Base-by-base conservation (phyloP, 176 grass and related monocot species). In the Neostapfia colusana region DNA sequence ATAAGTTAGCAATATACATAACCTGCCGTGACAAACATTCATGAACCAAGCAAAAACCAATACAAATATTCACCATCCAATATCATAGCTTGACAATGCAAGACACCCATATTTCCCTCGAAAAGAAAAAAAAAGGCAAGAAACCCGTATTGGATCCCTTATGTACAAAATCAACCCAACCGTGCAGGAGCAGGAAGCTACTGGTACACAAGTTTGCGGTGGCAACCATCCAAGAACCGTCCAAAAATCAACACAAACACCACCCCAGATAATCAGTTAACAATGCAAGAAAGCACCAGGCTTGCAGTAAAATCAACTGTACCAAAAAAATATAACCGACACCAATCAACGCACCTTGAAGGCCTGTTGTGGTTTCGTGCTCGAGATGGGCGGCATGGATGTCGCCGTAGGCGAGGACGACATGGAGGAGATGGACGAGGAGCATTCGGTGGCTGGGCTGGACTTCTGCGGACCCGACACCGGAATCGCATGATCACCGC, bases 381-480 rank as follows among this genome's bases (percentile, higher is more conserved):
- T 45, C 63, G 80, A 87, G 51, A 82, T 31, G 70, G 36, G 56
- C 8, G 74, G 67, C 21, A 41, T 14, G 60, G 85, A 63, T 0
- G 81, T 84, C 13, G 86, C 77, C 0, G 86, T 64, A 5, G 81
- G 81, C 17, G 86, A 88, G 48, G 86, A 84, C 27, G 81, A 80
- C 86, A 88, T 84, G 81, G 76, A 80, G 11, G 86, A 88, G 81
- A 88, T 17, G 45, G 86, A 80, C 31, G 86, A 84, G 45, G 81
- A 88, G 65, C 81, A 88, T 48, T 88, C 84, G 65, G 63, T 58
- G 46, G 77, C 76, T 8, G 86, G 81, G 65, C 86, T 84, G 6
- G 77, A 81, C 72, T 88, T 84, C 49, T 88, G 81, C 12, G 86
- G 58, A 24, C 49, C 54, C 1, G 35, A 62, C 68, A 54, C 63